Evolutionary conservation across 768 basidiomycete species (phyloP).

Genomic region (Termitomyces sp.): DNA sequence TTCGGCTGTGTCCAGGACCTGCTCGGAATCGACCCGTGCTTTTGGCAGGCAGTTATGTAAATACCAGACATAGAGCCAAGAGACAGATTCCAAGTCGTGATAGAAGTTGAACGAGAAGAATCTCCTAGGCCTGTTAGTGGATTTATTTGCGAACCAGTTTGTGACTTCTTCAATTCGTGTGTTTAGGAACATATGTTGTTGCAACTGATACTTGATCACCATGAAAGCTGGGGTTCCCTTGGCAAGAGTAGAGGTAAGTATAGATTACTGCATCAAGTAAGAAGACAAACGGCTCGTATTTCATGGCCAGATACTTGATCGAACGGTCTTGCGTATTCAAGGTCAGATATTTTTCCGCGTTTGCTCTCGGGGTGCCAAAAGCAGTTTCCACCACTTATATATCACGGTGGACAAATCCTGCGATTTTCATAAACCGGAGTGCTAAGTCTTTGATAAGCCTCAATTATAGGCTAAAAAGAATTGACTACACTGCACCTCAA

Average conservation of each 20-base stretch:
- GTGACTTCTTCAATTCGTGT: no score
- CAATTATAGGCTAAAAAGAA: background rate
- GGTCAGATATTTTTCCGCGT: background rate
- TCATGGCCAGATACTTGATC: background rate
- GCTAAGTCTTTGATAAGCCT: background rate
- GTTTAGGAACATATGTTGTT: no score
- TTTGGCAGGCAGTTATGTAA: background rate
- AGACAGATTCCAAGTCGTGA: background rate
- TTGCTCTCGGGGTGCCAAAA: background rate
- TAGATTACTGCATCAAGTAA: background rate
- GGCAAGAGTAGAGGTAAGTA: no score
- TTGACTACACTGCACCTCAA: background rate
- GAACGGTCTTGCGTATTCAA: background rate
- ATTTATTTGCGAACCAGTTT: no score
- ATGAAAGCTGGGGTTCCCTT: background rate
- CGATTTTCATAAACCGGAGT: background rate
- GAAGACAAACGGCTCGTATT: background rate
- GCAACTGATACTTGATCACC: background rate
- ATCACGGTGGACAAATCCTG: background rate
- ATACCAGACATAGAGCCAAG: background rate
- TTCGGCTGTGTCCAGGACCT: background rate
- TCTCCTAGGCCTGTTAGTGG: no score
- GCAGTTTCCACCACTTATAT: background rate
- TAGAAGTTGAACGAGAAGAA: background rate
- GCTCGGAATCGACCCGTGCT: background rate